phyloP scores from a whole-genome alignment of 2,329 filamentous ascomycete genomes.

The Neocatenulostroma microsporum region DNA sequence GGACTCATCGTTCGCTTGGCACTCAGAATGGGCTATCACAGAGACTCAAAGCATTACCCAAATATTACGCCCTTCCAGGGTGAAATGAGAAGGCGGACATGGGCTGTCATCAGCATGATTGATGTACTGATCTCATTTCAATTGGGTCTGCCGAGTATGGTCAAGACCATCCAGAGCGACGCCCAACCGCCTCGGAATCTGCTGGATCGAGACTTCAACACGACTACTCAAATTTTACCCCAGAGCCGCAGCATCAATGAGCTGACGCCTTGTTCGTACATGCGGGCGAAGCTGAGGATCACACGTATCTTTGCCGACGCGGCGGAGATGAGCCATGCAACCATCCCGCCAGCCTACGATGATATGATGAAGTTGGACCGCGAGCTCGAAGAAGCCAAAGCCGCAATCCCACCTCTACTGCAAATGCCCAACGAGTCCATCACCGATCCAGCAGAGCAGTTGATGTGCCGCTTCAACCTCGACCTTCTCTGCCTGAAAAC shows the following conservation, averaged over 20 bases:
- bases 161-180: slow-evolving; percentile 33
- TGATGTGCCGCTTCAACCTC: slow-evolving; percentile 47
- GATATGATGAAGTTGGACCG: slow-evolving; percentile 34
- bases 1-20: slow-evolving; percentile 35
- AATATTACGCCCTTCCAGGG: slow-evolving; percentile 34
- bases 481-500: slow-evolving; percentile 47
- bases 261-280: slow-evolving; percentile 30
- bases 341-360: slow-evolving; percentile 29
- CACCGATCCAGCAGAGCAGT: slow-evolving; percentile 42
- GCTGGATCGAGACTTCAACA: slow-evolving; percentile 38
- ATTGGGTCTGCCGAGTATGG: slow-evolving; percentile 44
- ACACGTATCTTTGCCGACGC: slow-evolving; percentile 33
- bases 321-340: slow-evolving; percentile 32
- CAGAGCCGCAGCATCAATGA: slow-evolving; percentile 26
- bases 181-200: slow-evolving; percentile 39
- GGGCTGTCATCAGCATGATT: slow-evolving; percentile 37
- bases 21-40: slow-evolving; percentile 39
- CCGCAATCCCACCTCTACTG: slow-evolving; percentile 29
- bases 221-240: slow-evolving; percentile 30
- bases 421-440: slow-evolving; percentile 37
- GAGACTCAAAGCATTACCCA: slow-evolving; percentile 38
- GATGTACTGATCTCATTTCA: slow-evolving; percentile 43
- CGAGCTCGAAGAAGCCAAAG: slow-evolving; percentile 29
- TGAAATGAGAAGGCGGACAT: slow-evolving; percentile 42
- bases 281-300: slow-evolving; percentile 29